These are phyloP conservation scores for Paraconiothyrium brasiliense DNA, from an alignment of 2,329 filamentous ascomycete species.

Conservation along the genomic window DNA sequence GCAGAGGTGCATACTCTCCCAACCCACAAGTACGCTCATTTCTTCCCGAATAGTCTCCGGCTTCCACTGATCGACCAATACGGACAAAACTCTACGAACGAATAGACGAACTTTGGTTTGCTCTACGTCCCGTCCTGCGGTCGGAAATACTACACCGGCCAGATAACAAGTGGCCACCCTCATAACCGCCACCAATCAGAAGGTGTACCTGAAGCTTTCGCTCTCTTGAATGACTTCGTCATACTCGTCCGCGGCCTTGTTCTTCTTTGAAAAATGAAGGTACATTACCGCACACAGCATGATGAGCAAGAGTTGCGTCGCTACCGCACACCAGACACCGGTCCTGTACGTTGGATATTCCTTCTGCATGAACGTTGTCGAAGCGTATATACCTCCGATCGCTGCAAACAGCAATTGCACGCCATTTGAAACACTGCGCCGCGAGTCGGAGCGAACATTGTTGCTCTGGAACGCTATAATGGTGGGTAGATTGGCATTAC, in stretches of 20 bases:
- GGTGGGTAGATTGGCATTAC: conserved; percentile 42
- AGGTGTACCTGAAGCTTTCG: conserved; percentile 10
- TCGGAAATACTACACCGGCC: too few relatives aligned
- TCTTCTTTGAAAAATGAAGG: conserved; percentile 26
- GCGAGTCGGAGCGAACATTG: conserved; percentile 44
- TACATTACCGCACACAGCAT: conserved; percentile 27
- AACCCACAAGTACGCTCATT: not conserved
- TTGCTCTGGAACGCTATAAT: conserved; percentile 44
- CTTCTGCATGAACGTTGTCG: conserved; percentile 44
- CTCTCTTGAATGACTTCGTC: conserved; percentile 1
- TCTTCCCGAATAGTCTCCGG: not conserved
- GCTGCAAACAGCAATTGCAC: conserved; percentile 45
- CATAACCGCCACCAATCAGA: not conserved
- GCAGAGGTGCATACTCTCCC: not conserved
- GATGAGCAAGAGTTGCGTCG: conserved; percentile 32
- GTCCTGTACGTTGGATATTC: conserved; percentile 40
- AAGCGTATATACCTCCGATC: conserved; percentile 44
- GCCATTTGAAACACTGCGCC: conserved; percentile 40
- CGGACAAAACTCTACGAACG: not conserved
- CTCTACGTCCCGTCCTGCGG: too few relatives aligned
- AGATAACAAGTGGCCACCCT: too few relatives aligned
- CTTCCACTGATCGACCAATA: too few relatives aligned
- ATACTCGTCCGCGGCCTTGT: conserved; percentile 20
- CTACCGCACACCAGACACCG: conserved; percentile 38
- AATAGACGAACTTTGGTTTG: too few relatives aligned